These are phyloP conservation scores for Comarum palustre DNA, from an alignment of 306 rosid genomes.

Conservation along the genomic window DNA sequence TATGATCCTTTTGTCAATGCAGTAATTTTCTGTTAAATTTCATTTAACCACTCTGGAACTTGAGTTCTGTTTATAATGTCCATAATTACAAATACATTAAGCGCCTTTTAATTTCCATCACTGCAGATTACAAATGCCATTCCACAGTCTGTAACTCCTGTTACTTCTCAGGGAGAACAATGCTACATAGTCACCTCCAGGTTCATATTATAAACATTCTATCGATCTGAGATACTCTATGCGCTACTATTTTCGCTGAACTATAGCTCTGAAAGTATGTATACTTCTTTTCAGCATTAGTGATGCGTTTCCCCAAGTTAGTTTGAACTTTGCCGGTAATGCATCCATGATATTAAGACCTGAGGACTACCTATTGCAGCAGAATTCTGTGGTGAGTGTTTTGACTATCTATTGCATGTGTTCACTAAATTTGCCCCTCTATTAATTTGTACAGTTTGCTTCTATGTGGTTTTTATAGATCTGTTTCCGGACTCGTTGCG, in stretches of 20 bases:
- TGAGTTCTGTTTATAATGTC: neutral
- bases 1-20: conserved; percentile 63
- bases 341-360: conserved; percentile 62
- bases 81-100: neutral
- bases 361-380: conserved; percentile 65
- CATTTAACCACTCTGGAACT: conserved; percentile 6
- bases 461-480: neutral
- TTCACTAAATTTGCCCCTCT: no score
- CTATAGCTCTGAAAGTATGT: neutral
- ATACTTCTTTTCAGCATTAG: conserved; percentile 34
- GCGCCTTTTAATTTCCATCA: neutral
- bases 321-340: conserved; percentile 62
- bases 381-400: conserved; percentile 54
- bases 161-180: conserved; percentile 47
- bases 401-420: neutral
- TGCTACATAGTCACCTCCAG: conserved; percentile 54
- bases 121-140: conserved; percentile 53
- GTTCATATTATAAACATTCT: conserved; percentile 23
- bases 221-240: neutral
- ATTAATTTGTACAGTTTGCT: neutral
- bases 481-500: neutral
- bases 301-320: conserved; percentile 60
- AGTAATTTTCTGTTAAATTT: conserved; percentile 40
- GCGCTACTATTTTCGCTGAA: neutral
- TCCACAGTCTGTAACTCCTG: conserved; percentile 44